A percentile compares a stretch with the other conserved stretches of the same genome.
Evolutionary conservation across 1,139 yeast genomes (phyloP).

Genomic region (Magnusiomyces tetraspermus): DNA sequence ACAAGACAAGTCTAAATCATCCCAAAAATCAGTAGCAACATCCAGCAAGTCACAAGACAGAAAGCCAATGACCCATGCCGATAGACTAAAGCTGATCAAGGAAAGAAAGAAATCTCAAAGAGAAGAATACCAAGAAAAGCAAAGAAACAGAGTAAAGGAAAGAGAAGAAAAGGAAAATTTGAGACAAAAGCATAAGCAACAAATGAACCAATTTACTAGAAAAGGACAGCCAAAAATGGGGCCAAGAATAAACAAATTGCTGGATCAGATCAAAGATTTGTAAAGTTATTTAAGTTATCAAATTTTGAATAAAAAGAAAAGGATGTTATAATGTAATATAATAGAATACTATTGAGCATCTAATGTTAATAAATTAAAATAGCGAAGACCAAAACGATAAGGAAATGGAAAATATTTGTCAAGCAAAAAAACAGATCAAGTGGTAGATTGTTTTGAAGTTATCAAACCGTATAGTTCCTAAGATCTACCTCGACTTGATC

Average conservation of each 20-base stretch:
- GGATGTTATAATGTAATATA: too few species aligned
- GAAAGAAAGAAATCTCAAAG: conserved; percentile 26
- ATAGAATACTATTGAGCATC: too few species aligned
- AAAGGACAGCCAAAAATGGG: conserved; percentile 89
- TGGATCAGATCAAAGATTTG: conserved; percentile 57
- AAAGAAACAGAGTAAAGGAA: conserved; percentile 17
- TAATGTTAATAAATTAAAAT: too few species aligned
- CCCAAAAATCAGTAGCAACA: conserved; percentile 14
- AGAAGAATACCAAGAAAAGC: conserved; percentile 15
- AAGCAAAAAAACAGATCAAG: too few species aligned
- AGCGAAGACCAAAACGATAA: too few species aligned
- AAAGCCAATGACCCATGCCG: conserved; percentile 33
- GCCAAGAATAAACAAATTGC: conserved; percentile 67
- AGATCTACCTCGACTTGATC: too few species aligned
- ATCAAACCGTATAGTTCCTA: too few species aligned
- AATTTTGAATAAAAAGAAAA: too few species aligned
- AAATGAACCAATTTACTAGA: conserved; percentile 48
- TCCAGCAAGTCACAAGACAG: conserved; percentile 20
- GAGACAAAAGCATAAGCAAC: conserved; percentile 43
- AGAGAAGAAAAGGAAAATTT: conserved; percentile 18
- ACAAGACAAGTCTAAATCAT: conserved; percentile 20
- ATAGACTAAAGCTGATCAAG: conserved; percentile 25
- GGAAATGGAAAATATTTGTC: too few species aligned
- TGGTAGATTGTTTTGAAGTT: too few species aligned
- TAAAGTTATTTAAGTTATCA: too few species aligned